Base-by-base conservation (phyloP, 257 asterid species). In the Penstemon newberryi region DNA sequence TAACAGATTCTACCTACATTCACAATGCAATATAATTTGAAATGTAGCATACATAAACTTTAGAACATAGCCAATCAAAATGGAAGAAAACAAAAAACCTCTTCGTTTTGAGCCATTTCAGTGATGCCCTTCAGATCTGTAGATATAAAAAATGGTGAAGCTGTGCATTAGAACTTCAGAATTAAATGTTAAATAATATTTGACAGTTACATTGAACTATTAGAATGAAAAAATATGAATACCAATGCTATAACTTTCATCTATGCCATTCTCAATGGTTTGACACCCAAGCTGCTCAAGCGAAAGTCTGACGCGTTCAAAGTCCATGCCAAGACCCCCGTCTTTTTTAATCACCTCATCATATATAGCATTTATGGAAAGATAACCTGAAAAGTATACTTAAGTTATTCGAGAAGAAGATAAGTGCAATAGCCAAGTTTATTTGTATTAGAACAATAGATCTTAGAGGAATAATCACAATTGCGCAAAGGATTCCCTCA, bases 1-100 rank as follows among this genome's bases (percentile, higher is more conserved):
- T 84, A 79, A 87, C 78, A 66, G 97, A 84, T 70, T 94, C 97
- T 75, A 94, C 95, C 99, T 93, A 79, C 72, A 78, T 62, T 66
- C 53, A 55, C 12, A 78, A 66, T 40, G 63, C 60, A 19, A 60
- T 70, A 25, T 38, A 69, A 45, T 62, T 67, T 57, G 65, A 72
- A 59, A 61, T 44, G 67, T 66, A 38, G 43, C 59, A 68, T 54
- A 37, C 40, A 73, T 60, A 50, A 59, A 45, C 25, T 47, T 18
- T 6, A 9, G 8, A 71, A 69, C 60, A 73, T 39, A 70, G 47
- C 13, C 46, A 74, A 56, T 50, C 66, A 42, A 57, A 39, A 69
- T 39, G 47, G 64, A 63, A 25, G 51, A 70, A 38, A 57, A 75
- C 47, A 7, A 78, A 80, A 38, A 68, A 90, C 97, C 81, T 94